Conservation (phyloP, 768 basidiomycete genomes). For the Leccinum olivaceopallidum region DNA sequence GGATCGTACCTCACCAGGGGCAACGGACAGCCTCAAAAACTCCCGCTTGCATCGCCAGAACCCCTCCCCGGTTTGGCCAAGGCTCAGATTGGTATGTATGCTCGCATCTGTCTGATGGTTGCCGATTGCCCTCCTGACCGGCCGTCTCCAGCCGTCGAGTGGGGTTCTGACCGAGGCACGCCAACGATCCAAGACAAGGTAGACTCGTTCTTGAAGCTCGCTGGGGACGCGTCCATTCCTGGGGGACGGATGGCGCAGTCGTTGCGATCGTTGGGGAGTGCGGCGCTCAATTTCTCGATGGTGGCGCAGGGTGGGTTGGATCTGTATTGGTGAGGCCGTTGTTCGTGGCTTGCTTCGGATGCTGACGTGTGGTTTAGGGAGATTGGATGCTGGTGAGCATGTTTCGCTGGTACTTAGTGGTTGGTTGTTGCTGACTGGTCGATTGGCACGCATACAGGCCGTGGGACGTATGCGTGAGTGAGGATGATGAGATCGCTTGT, state of each 20-base stretch:
- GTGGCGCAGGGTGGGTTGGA: conserved; percentile 91
- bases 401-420: background rate
- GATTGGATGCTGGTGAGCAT: conserved; percentile 67
- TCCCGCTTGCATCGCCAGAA: conserved; percentile 68
- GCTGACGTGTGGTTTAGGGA: conserved; percentile 49
- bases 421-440: background rate
- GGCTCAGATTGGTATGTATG: conserved; percentile 59
- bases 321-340: conserved; percentile 69
- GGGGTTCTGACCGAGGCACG: conserved; percentile 76
- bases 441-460: conserved; percentile 41
- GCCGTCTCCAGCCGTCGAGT: conserved; percentile 66
- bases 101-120: background rate
- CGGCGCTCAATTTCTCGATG: conserved; percentile 77
- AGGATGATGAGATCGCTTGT: background rate
- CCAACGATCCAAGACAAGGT: conserved; percentile 58
- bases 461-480: conserved; percentile 81
- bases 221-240: conserved; percentile 64
- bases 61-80: conserved; percentile 67
- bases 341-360: background rate
- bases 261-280: conserved; percentile 79
- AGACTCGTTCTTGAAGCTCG: conserved; percentile 69
- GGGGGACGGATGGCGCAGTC: conserved; percentile 87
- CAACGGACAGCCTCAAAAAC: conserved; percentile 44
- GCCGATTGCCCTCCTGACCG: conserved; percentile 6
- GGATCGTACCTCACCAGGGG: conserved; percentile 74